phyloP scores from a whole-genome alignment of 2,329 filamentous ascomycete species.

The Dothideomycetes sp. region DNA sequence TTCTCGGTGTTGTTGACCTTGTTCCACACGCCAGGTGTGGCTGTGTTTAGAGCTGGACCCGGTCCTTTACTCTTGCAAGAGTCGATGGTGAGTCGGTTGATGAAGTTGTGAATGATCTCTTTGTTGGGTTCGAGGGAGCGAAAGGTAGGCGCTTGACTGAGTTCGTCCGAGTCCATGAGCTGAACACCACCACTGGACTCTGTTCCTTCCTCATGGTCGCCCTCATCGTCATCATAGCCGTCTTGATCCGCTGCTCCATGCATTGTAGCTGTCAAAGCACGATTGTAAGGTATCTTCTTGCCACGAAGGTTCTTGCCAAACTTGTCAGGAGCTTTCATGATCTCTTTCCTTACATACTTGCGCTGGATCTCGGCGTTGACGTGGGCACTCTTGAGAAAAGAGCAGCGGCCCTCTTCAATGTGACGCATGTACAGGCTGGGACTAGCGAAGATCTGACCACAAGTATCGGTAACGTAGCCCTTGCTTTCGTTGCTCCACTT shows the following conservation, averaged over 20 bases:
- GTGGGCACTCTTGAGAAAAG: slow-evolving; percentile 27
- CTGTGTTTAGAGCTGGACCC: not conserved
- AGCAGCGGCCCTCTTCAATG: slow-evolving; percentile 42
- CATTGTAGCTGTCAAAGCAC: not conserved
- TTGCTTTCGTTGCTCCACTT: not conserved
- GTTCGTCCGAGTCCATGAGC: slow-evolving; percentile 2
- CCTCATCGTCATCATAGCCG: slow-evolving; percentile 1
- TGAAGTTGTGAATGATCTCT: too few species aligned
- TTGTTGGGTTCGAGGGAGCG: too few species aligned
- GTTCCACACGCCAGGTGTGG: slow-evolving; percentile 9
- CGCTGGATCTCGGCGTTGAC: slow-evolving; percentile 40
- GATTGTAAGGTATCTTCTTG: slow-evolving; percentile 1
- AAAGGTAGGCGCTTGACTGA: slow-evolving; percentile 3
- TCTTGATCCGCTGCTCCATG: slow-evolving; percentile 1
- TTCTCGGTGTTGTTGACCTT: slow-evolving; percentile 11
- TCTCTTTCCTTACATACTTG: slow-evolving; percentile 34
- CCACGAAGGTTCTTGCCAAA: slow-evolving; percentile 14
- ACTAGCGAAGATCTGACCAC: slow-evolving; percentile 34
- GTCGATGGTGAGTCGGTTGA: too few species aligned
- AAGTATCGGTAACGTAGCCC: slow-evolving; percentile 20
- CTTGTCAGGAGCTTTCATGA: slow-evolving; percentile 17
- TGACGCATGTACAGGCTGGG: slow-evolving; percentile 42
- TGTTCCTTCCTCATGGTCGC: not conserved
- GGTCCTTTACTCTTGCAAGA: not conserved
- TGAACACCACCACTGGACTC: not conserved